A percentile compares a stretch with the other conserved stretches of the same genome.
Conservation (phyloP, 257 asterid genomes). For the Schizonepeta tenuifolia region DNA sequence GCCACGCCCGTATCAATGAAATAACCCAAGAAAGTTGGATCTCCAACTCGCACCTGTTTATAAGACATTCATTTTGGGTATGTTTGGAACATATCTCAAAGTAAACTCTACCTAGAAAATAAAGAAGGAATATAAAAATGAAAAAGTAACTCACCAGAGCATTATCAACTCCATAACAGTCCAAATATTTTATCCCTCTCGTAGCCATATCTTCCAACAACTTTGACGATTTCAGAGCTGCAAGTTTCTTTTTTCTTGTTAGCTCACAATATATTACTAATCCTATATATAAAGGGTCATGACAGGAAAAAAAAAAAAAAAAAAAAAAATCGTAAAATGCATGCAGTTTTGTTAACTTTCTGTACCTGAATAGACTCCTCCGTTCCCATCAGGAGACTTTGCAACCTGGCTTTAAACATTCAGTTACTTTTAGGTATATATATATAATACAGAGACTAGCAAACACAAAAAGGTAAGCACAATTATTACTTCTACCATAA, state of each 20-base stretch:
- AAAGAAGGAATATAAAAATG: slow-evolving; percentile 13
- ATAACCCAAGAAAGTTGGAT: slow-evolving; percentile 96
- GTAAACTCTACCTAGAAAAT: slow-evolving; percentile 3
- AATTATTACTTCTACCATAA: slow-evolving; percentile 19
- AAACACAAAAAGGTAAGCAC: slow-evolving; percentile 7
- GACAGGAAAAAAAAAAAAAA: background rate
- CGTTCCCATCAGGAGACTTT: slow-evolving; percentile 98
- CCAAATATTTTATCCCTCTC: slow-evolving; percentile 86
- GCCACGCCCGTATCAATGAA: slow-evolving; percentile 84
- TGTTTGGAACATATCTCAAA: slow-evolving; percentile 22
- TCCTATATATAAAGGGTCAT: slow-evolving; percentile 9
- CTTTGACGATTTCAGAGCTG: slow-evolving; percentile 80
- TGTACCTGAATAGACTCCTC: slow-evolving; percentile 93
- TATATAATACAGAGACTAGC: slow-evolving; percentile 5
- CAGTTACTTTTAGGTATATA: slow-evolving; percentile 30
- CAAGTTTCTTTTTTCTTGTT: slow-evolving; percentile 29
- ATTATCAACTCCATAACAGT: slow-evolving; percentile 98
- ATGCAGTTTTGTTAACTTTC: slow-evolving; percentile 17
- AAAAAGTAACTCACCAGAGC: slow-evolving; percentile 68
- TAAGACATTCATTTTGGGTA: slow-evolving; percentile 26
- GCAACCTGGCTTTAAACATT: slow-evolving; percentile 73
- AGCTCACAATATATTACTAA: slow-evolving; percentile 21
- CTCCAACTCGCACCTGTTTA: slow-evolving; percentile 92
- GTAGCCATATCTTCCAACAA: slow-evolving; percentile 89
- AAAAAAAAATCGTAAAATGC: slow-evolving; percentile 23